Base-by-base conservation (phyloP, 495 filamentous ascomycete species). In the Penicillium alfredii region DNA sequence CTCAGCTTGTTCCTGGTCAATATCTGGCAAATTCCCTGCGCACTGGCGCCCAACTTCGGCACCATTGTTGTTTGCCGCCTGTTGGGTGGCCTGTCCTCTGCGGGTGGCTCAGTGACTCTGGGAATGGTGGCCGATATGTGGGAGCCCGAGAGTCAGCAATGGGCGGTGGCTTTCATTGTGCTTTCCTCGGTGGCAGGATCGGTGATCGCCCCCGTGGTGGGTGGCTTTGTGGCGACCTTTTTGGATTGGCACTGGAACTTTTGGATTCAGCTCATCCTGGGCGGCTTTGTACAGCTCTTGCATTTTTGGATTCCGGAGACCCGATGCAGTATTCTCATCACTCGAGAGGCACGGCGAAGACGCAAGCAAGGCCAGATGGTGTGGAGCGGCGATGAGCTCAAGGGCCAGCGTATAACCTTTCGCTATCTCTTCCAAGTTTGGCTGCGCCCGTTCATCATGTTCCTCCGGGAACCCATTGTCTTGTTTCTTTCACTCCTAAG, bases 61-160 rank as follows among this genome's bases (percentile, higher is more conserved):
- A 75, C 80, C 2, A 67, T 88, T 38, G 49, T 88, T 8, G 75
- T 77, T 8, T 72, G 73, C 30, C 74, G 84, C 6, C 68, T 71
- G 6, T 64, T 90, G 0, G 84, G 84, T 8, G 85, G 85, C 31
- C 58, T 88, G 1, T 80, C 77, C 9, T 81, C 81, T 0, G 85
- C 85, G 4, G 85, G 85, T 22, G 85, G 85, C 22, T 86, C 81
- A 13, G 84, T 90, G 35, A 90, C 85, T 0, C 73, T 90, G 1
- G 84, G 84, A 11, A 86, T 90, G 81, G 75, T 86, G n/a, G 84
- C 85, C 16, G 85, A 90, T 46, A 74, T 88, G 70, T 90, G 76
- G 66, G 79, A 87, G 42, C 56, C 82, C 3, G 74, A 86, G 38
- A 65, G 71, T 8, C 84, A 88, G 52, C 57, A 63, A 25, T 69